Conservation (phyloP, 2,329 filamentous ascomycete genomes). For the Sphaerostilbella broomeana region DNA sequence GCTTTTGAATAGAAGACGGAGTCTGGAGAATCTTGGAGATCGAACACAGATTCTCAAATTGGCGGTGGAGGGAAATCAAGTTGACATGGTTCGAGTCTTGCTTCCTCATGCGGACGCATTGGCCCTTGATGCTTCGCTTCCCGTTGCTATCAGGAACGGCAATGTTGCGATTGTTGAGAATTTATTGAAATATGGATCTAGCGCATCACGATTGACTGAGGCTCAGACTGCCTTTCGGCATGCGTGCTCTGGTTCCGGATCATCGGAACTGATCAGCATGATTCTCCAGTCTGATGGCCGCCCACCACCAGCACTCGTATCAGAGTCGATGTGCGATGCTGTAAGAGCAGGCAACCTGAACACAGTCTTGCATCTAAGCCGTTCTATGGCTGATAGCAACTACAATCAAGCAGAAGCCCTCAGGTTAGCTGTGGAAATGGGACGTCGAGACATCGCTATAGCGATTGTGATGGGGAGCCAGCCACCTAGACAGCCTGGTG, state of each 20-base stretch:
- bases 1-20: constrained; percentile 43
- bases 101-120: constrained; percentile 46
- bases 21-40: constrained; percentile 41
- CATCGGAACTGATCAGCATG: constrained; percentile 40
- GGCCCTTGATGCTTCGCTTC: constrained; percentile 44
- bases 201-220: constrained; percentile 39
- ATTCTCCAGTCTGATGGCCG: constrained; percentile 44
- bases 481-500: constrained; percentile 41
- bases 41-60: constrained; percentile 44
- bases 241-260: constrained; percentile 39
- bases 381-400: constrained; percentile 47
- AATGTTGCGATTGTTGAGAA: constrained; percentile 40
- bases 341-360: constrained; percentile 42
- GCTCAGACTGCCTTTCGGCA: constrained; percentile 49
- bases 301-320: constrained; percentile 37
- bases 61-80: constrained; percentile 43
- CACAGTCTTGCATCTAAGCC: constrained; percentile 45
- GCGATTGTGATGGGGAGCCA: constrained; percentile 47
- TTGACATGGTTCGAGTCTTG: constrained; percentile 48
- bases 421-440: constrained; percentile 40
- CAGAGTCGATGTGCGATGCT: constrained; percentile 47
- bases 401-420: constrained; percentile 47
- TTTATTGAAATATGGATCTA: constrained; percentile 46
- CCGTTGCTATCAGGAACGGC: constrained; percentile 40
- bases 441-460: constrained; percentile 47